Conservation (phyloP, 1,139 yeast species). For the Suhomyces coccinellae region DNA sequence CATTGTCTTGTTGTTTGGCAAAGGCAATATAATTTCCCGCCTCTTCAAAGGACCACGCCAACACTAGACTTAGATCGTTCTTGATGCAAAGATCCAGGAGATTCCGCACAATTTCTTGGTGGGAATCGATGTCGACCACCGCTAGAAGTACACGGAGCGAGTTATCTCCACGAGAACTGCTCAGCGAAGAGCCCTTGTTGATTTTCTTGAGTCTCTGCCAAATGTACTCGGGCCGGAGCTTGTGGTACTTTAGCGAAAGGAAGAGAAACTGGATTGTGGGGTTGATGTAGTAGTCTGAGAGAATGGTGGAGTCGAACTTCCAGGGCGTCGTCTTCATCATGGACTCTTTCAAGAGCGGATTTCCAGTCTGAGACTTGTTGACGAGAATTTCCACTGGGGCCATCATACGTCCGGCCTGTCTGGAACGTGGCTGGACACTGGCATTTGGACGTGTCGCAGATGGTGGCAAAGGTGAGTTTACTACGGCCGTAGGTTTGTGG, state of each 20-base stretch:
- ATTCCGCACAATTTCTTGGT: constrained; percentile 66
- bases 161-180: constrained; percentile 32
- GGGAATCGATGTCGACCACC: constrained; percentile 77
- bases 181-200: constrained; percentile 12
- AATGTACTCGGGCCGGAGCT: constrained; percentile 84
- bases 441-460: not conserved
- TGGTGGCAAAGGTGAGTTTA: constrained; percentile 1
- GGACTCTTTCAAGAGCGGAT: constrained; percentile 42
- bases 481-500: constrained; percentile 4
- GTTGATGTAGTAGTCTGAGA: constrained; percentile 66
- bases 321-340: constrained; percentile 40
- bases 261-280: constrained; percentile 68
- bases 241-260: constrained; percentile 78
- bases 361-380: constrained; percentile 42
- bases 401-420: constrained; percentile 11
- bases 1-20: constrained; percentile 47
- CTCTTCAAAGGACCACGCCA: constrained; percentile 84
- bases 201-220: constrained; percentile 62
- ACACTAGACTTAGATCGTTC: constrained; percentile 66
- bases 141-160: constrained; percentile 65
- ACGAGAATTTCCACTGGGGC: constrained; percentile 32
- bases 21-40: constrained; percentile 75
- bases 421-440: not conserved
- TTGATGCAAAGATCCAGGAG: constrained; percentile 70
- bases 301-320: constrained; percentile 37